A percentile compares a stretch with the other conserved stretches of the same genome.
Evolutionary conservation across 805 yeast genomes (phyloP).

Genomic region (Teunomyces barrocoloradensis): DNA sequence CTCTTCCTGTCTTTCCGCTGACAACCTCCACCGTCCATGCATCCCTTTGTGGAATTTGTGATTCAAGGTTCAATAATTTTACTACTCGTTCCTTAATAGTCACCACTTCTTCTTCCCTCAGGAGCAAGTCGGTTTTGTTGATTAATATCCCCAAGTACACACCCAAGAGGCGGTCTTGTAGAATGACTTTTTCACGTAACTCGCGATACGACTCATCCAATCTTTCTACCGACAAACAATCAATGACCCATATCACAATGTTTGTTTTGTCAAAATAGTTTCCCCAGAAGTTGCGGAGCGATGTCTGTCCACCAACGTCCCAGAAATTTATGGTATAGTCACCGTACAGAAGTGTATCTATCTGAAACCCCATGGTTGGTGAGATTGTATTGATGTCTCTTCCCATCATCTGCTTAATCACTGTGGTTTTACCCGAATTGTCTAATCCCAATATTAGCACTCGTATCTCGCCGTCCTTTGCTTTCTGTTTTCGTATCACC

Average conservation of each 20-base stretch:
- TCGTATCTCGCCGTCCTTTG: slow-evolving; percentile 74
- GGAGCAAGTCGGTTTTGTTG: slow-evolving; percentile 69
- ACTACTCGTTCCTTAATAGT: slow-evolving; percentile 8
- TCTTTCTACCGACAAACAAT: slow-evolving; percentile 58
- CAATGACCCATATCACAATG: slow-evolving; percentile 83
- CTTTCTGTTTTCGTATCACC: slow-evolving; percentile 76
- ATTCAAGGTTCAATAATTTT: slow-evolving; percentile 16
- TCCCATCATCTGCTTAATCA: slow-evolving; percentile 57
- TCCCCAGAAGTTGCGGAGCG: slow-evolving; percentile 53
- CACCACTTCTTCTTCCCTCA: slow-evolving; percentile 18
- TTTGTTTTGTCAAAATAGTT: slow-evolving; percentile 84
- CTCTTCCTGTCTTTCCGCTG: slow-evolving; percentile 37
- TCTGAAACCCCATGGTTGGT: slow-evolving; percentile 91
- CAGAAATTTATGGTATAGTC: slow-evolving; percentile 58
- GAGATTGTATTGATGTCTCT: slow-evolving; percentile 55
- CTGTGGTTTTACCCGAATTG: slow-evolving; percentile 88
- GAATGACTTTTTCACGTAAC: slow-evolving; percentile 54
- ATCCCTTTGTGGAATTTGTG: slow-evolving; percentile 17
- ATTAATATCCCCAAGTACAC: slow-evolving; percentile 64
- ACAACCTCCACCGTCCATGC: slow-evolving; percentile 28
- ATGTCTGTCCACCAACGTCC: slow-evolving; percentile 79
- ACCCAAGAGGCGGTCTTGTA: slow-evolving; percentile 69
- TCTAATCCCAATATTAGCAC: slow-evolving; percentile 81
- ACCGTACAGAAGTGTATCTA: slow-evolving; percentile 50
- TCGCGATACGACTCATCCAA: slow-evolving; percentile 65